Evolutionary conservation across 495 filamentous ascomycete genomes (phyloP), one percentile per base, ranked within the genome.

Genomic region (Aspergillus asperescens): DNA sequence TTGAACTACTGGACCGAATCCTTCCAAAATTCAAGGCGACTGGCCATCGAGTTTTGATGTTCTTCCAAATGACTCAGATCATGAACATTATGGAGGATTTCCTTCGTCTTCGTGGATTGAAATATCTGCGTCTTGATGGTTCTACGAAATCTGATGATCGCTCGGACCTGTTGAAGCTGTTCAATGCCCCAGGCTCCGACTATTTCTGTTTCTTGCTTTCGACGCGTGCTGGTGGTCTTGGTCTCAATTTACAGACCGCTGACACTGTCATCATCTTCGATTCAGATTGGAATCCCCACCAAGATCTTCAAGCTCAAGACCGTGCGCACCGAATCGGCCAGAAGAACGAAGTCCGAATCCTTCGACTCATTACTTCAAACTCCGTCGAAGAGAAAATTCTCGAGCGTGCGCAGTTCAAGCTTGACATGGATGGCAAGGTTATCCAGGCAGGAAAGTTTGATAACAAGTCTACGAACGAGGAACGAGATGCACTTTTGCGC

Each of bases 61-160:
- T 98, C 80, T 98, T 98, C 80, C 93, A 98, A 69, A 98, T 98
- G 93, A 98, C 93, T 2, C 89, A 95, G 34, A 98, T 98, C 63
- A 98, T 98, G 93, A 95, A 98, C 68, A 98, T 98, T 66, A 97
- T 98, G 94, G 93, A 98, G 61, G 93, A 98, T 69, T 98, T 93
- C 70, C 75, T 98, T 47, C 87, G 93, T 4, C 82, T 87, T 51
- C 81, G 88, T 39, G 85, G 83, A 23, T 76, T 95, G 56, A 71
- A 82, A 49, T 98, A 96, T 65, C 78, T 98, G 37, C 90, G 93
- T 53, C 79, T 98, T 39, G 93, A 98, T 61, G 93, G 93, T 67
- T 89, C 90, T 4, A 98, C 93, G 16, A 98, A 98, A 66, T 89
- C 93, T 0, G 93, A 98, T 64, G 93, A 98, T 65, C 89, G 93